phyloP scores from a whole-genome alignment of 2,329 filamentous ascomycete genomes.

The Cladosporium halotolerans region DNA sequence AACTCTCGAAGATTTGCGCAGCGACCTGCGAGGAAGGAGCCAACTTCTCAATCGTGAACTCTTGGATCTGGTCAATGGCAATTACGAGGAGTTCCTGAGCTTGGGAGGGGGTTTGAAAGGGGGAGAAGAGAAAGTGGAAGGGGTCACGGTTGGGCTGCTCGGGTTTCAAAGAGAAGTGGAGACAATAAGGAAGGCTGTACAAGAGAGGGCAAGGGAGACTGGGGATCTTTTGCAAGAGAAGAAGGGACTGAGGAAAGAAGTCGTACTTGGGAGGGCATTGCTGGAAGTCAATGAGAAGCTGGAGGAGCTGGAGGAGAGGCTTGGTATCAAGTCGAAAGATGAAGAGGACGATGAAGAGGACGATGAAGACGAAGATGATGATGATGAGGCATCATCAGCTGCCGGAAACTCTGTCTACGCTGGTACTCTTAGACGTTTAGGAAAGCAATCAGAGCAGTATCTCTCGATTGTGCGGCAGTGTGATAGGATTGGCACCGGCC shows the following conservation, averaged over 20 bases:
- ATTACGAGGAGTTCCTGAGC: slow-evolving; percentile 86
- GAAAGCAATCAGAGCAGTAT: slow-evolving; percentile 53
- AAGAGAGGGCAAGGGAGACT: slow-evolving; percentile 58
- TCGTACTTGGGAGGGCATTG: slow-evolving; percentile 57
- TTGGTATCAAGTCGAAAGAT: slow-evolving; percentile 46
- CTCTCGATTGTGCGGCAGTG: slow-evolving; percentile 49
- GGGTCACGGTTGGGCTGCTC: slow-evolving; percentile 77
- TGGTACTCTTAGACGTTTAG: slow-evolving; percentile 39
- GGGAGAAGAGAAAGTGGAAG: slow-evolving; percentile 86
- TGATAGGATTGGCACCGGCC: slow-evolving; percentile 46
- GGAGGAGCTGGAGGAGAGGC: slow-evolving; percentile 54
- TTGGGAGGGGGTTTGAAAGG: slow-evolving; percentile 75
- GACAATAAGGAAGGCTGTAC: slow-evolving; percentile 62
- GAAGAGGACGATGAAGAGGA: slow-evolving; percentile 24
- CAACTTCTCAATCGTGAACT: slow-evolving; percentile 77
- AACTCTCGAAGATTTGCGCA: slow-evolving; percentile 85
- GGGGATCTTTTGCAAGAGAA: slow-evolving; percentile 60
- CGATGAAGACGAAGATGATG: slow-evolving; percentile 27
- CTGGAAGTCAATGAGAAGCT: slow-evolving; percentile 62
- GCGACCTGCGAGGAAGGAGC: slow-evolving; percentile 75
- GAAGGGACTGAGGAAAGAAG: slow-evolving; percentile 54
- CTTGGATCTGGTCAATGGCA: slow-evolving; percentile 87
- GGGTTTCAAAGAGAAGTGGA: slow-evolving; percentile 80
- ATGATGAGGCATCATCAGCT: slow-evolving; percentile 28
- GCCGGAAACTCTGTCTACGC: slow-evolving; percentile 29